Percentiles rank a stretch among this genome's conserved stretches.
Evolutionary conservation across 768 basidiomycete species (phyloP).

Genomic region (Tricholoma hemisulphureum): DNA sequence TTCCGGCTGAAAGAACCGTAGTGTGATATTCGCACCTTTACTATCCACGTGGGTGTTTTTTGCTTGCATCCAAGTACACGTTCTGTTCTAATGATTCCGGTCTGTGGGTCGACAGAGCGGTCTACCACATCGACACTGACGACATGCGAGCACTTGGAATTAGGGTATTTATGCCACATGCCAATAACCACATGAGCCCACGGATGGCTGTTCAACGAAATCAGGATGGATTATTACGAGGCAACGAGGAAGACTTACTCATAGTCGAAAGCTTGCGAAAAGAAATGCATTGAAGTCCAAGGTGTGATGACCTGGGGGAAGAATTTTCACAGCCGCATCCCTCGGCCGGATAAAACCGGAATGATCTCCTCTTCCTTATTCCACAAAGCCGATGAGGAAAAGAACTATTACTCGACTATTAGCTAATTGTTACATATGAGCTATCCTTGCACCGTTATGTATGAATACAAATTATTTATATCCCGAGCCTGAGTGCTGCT

Average conservation of each 20-base stretch:
- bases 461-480: too few species aligned
- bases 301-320: background rate
- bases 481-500: too few species aligned
- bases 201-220: constrained; percentile 58
- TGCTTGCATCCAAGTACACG: constrained; percentile 89
- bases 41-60: constrained; percentile 87
- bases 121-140: constrained; percentile 85
- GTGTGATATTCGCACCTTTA: constrained; percentile 61
- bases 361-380: too few species aligned
- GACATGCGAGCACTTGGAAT: constrained; percentile 87
- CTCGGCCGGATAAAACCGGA: constrained; percentile 20
- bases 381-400: too few species aligned
- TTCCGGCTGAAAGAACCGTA: background rate
- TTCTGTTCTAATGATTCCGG: constrained; percentile 90
- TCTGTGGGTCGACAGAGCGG: constrained; percentile 76
- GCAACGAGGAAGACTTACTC: constrained; percentile 55
- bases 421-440: too few species aligned
- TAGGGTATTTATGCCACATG: constrained; percentile 96
- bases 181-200: constrained; percentile 91
- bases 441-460: too few species aligned
- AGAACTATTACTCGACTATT: too few species aligned
- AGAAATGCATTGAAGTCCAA: constrained; percentile 74
- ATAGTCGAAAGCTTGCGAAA: constrained; percentile 80
- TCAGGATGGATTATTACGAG: constrained; percentile 12
- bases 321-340: background rate